Conservation (phyloP, 2,329 filamentous ascomycete species). For the Trichophyton schoenleinii region DNA sequence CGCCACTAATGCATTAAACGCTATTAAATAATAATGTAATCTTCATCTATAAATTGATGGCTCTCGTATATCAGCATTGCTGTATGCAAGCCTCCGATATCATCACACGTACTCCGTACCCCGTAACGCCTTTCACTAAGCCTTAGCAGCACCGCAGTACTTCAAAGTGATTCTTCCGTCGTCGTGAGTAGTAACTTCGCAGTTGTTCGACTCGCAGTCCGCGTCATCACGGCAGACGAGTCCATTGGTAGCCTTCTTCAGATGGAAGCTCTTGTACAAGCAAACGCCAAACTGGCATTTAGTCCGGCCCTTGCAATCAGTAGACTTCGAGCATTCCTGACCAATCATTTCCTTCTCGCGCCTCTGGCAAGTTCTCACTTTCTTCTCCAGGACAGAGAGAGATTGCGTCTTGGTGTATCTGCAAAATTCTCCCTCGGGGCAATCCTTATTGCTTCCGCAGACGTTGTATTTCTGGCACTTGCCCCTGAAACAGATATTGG, state of each 20-base stretch:
- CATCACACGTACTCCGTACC: too few relatives aligned
- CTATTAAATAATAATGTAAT: too few relatives aligned
- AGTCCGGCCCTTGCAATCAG: background rate
- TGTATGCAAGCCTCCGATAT: too few relatives aligned
- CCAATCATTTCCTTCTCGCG: too few relatives aligned
- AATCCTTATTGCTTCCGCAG: background rate
- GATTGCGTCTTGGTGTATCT: background rate
- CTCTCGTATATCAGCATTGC: too few relatives aligned
- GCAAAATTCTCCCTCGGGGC: background rate
- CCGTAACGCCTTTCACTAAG: too few relatives aligned
- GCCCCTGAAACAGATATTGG: background rate
- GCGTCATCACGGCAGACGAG: background rate
- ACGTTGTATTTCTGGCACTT: background rate
- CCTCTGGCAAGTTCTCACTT: too few relatives aligned
- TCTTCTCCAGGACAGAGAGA: too few relatives aligned
- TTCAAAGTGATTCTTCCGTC: background rate
- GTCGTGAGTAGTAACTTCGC: background rate
- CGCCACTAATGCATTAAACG: too few relatives aligned
- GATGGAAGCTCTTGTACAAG: background rate
- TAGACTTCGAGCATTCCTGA: background rate
- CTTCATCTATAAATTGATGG: too few relatives aligned
- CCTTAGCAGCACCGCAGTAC: too few relatives aligned
- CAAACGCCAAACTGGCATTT: background rate
- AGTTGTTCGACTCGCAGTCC: background rate
- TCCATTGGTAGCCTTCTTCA: background rate